Evolutionary conservation across 1,284 basidiomycete species (phyloP), one percentile per base, ranked within the genome.

Genomic region (Anthracocystis walkeri): DNA sequence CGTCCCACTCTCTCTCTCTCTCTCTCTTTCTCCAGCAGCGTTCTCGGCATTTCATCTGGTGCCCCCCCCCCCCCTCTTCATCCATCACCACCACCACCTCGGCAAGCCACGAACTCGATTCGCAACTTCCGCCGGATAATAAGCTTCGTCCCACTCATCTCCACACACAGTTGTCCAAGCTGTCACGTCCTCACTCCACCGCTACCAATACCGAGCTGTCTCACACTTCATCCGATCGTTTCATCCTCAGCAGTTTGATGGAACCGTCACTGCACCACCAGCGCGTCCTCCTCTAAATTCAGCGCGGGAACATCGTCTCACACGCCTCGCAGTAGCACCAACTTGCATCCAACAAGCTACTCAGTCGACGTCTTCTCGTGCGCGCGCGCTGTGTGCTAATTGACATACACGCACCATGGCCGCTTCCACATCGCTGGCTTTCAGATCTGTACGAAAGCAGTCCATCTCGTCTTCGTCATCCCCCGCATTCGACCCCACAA

Each of bases 401-500:
- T 52, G 7, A 14, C 54, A 7, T 8, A 29, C 29, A 11, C 11
- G 6, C 57, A 56, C 12, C 50, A 76, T 76, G 74, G 74, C 74
- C 20, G 74, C 74, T 16, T 62, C 74, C 51, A 49, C 74, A 58
- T 58, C 74, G 5, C 65, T 76, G 8, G 65, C 68, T 7, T 76
- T 76, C 58, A 49, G 74, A 59, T 64, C 74, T 6, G 61, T 66
- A 7, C 74, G 74, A 52, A 71, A 76, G 50, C 74, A 76, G 51
- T 72, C 74, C 56, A 48, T 71, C 41, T 71, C 73, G 1, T 51
- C 65, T 1, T 23, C 65, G n/a, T 68, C 71, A 20, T 62, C 65
- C 12, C 68, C 73, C 3, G 65, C 58, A 0, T 75, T 71, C 31
- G 68, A 75, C 45, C 73, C 67, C 0, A 33, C 68, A 29, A 42